Base-by-base conservation (phyloP, 768 basidiomycete genomes). In the Mycena sanguinolenta region DNA sequence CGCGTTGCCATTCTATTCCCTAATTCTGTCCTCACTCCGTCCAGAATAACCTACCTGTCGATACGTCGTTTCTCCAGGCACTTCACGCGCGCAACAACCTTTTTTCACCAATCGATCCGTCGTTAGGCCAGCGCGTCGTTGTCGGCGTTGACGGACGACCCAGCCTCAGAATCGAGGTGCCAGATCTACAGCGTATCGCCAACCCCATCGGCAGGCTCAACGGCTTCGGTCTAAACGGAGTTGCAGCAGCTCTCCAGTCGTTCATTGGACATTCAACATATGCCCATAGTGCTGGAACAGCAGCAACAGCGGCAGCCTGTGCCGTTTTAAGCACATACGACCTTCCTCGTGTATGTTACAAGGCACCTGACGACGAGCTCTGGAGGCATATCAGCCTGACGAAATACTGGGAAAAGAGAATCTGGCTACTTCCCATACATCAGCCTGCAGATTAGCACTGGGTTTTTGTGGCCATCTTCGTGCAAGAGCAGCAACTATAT, bases 381-480 rank as follows among this genome's bases (percentile, higher is more conserved):
- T 34, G 19, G 34, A 0, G 65, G 71, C 0, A 16, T 53, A 64
- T 4, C 39, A 54, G 0, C 63, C 2, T n/a, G n/a, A 69, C 69
- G 0, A 30, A 63, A 21, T 85, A 77, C 60, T 84, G 82, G 82
- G 17, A 13, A 0, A 80, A 79, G 55, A 52, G 72, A 16, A 7
- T 74, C 0, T 85, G 84, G 83, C 79, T 84, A 12, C 38, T 85
- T 12, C 84, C 82, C 0, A 81, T 85, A 17, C 82, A 85, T 54
- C 65, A 75, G 1, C 69, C 50, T 0, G 2, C 4, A 7, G 67
- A 71, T 2, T 57, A 73, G 2, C 82, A 85, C 70, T 85, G 80
- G 79, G 80, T 83, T 0, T 65, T 82, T 36, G 80, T 78, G 63
- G 73, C 71, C 10, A 71, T 77, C 0, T 59, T 69, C 32, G 62